Evolutionary conservation across 1,139 yeast species (phyloP), one percentile per base, ranked within the genome.

Genomic region (Pichia sp.): DNA sequence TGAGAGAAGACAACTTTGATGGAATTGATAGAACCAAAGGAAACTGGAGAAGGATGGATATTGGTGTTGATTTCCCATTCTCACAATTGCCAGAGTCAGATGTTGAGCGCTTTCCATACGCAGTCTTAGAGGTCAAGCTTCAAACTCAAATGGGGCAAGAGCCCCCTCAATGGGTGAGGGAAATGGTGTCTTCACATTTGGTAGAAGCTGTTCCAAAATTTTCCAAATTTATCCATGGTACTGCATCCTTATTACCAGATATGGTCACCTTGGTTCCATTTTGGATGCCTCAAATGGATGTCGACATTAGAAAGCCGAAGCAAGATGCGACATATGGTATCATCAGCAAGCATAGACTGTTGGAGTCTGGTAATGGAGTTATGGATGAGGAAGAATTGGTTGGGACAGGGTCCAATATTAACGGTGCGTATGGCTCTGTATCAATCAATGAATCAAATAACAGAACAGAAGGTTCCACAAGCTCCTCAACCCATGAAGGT

Each of bases 111-210:
- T 93, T 93, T 74, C 99, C 99, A 13, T 93, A 93, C 70, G 99
- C 99, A 1, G 97, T 93, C 49, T 77, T 93, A 62, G 99, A 93
- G 74, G 99, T 93, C 57, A 93, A 93, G 73, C 79, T 93, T 62
- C 99, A 93, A 73, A 93, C 99, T 7, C 99, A 93, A 74, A 69
- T 93, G 73, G 99, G 99, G 54, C 99, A 93, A 74, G 99, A 93
- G 71, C 99, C 99, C 45, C 99, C 99, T 15, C 84, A 81, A 60
- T 93, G 99, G 99, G 95, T 93, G 48, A 82, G 95, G 63, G 97
- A 93, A 62, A 80, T 93, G 69, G 90, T 92, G 45, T 76, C 90
- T 1, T 87, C 96, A 32, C 99, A 93, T 70, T 77, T 93, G 57
- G 99, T 93, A 49, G 99, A 93, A 72, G 97, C 98, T 0, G 97